A percentile compares a stretch with the other conserved stretches of the same genome.
Conservation (phyloP, 805 yeast species). For the Sungouiozyma ichnusensis region DNA sequence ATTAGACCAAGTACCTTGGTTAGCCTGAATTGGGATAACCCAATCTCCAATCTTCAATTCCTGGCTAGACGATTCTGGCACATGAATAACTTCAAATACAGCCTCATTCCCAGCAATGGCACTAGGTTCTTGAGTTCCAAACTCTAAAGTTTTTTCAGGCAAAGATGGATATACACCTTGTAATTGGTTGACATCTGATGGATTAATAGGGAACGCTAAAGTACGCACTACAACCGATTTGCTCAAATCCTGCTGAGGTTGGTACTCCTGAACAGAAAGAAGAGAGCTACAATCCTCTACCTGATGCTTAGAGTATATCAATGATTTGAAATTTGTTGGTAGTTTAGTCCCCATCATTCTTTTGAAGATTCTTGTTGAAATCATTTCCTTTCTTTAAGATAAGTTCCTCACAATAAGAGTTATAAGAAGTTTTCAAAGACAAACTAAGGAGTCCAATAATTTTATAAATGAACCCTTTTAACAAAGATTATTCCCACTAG, state of each 20-base stretch:
- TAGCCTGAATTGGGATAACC: conserved; percentile 68
- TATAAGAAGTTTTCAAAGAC: not conserved
- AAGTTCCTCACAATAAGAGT: not conserved
- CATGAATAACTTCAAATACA: conserved; percentile 68
- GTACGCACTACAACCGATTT: conserved; percentile 45
- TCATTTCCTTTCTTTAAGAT: not conserved
- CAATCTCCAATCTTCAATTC: conserved; percentile 60
- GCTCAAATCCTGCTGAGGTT: conserved; percentile 18
- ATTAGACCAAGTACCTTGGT: conserved; percentile 87
- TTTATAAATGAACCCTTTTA: too few species aligned
- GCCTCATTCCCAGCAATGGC: conserved; percentile 96
- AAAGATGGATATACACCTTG: conserved; percentile 79
- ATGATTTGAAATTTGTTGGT: conserved; percentile 21
- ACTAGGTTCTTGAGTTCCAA: conserved; percentile 51
- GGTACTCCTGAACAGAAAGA: conserved; percentile 19
- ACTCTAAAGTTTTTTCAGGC: conserved; percentile 45
- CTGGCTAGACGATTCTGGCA: conserved; percentile 40
- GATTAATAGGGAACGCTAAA: conserved; percentile 79
- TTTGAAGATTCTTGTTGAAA: conserved; percentile 3
- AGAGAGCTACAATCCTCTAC: conserved; percentile 23
- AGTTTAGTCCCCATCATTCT: conserved; percentile 16
- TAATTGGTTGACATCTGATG: conserved; percentile 77
- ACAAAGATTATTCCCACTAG: too few species aligned
- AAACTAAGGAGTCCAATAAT: too few species aligned
- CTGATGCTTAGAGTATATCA: conserved; percentile 23